Percentiles rank a stretch among this genome's conserved stretches.
Evolutionary conservation across 2,329 filamentous ascomycete genomes (phyloP).

Genomic region (Phoma sp.): DNA sequence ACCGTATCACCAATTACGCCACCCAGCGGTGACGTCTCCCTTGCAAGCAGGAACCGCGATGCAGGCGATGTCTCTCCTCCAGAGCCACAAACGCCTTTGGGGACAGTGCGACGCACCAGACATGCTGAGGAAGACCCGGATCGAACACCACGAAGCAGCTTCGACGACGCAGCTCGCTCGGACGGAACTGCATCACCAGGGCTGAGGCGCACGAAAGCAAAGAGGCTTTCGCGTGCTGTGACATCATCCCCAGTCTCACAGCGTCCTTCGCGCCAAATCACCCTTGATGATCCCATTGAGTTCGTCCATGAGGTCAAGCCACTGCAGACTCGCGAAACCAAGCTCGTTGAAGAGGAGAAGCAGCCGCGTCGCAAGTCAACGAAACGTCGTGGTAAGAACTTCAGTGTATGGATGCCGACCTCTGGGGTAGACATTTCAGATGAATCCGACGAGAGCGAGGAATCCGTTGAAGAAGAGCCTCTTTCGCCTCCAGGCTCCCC

Average conservation of each 20-base stretch:
- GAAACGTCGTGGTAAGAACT: slow-evolving; percentile 49
- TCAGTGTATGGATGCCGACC: slow-evolving; percentile 57
- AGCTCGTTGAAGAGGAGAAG: slow-evolving; percentile 21
- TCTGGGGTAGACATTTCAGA: slow-evolving; percentile 47
- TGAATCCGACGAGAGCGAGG: slow-evolving; percentile 42
- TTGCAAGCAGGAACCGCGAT: slow-evolving; percentile 25
- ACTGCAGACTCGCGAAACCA: slow-evolving; percentile 10
- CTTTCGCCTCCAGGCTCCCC: slow-evolving; percentile 32
- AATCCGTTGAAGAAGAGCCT: slow-evolving; percentile 24
- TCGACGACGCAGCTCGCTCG: slow-evolving; percentile 47
- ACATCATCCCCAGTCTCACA: slow-evolving; percentile 37
- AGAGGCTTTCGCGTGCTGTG: slow-evolving; percentile 43
- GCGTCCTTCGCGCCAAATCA: slow-evolving; percentile 44
- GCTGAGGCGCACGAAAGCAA: slow-evolving; percentile 49
- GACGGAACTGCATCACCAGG: slow-evolving; percentile 41
- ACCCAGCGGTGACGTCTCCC: slow-evolving; percentile 47
- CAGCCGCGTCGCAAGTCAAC: slow-evolving; percentile 41
- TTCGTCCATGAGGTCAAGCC: slow-evolving; percentile 17
- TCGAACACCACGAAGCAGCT: slow-evolving; percentile 44
- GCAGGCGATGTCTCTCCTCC: slow-evolving; percentile 23
- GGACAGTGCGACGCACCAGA: slow-evolving; percentile 15
- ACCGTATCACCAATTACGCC: slow-evolving; percentile 46
- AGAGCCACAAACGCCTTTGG: slow-evolving; percentile 24
- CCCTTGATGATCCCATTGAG: slow-evolving; percentile 41
- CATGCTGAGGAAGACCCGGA: slow-evolving; percentile 27